Evolutionary conservation across 257 asterid genomes (phyloP).

Genomic region (Hygrophila difformis): DNA sequence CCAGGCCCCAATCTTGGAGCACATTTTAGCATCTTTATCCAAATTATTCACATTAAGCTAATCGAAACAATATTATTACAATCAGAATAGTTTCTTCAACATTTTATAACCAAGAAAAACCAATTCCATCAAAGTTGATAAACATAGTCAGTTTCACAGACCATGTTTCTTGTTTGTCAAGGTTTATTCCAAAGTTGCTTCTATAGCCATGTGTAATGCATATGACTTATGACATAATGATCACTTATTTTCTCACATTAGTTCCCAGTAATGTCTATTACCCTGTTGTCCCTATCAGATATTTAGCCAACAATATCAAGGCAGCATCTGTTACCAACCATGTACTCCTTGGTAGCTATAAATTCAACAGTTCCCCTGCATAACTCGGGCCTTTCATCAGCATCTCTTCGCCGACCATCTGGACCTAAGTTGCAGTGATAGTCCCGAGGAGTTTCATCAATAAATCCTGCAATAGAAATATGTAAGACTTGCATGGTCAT

Average conservation of each 20-base stretch:
- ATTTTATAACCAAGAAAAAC: background rate
- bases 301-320: background rate
- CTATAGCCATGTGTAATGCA: background rate
- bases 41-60: background rate
- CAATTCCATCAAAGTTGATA: too few relatives aligned
- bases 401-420: conserved; percentile 99
- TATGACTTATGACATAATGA: too few relatives aligned
- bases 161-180: too few relatives aligned
- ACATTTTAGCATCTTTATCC: too few relatives aligned
- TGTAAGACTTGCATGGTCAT: background rate
- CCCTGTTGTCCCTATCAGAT: background rate
- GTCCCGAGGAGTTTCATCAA: conserved; percentile 95
- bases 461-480: conserved; percentile 54
- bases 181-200: background rate
- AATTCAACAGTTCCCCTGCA: conserved; percentile 98
- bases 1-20: background rate
- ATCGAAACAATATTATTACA: background rate
- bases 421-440: conserved; percentile 99
- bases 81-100: background rate
- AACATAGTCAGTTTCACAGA: too few relatives aligned
- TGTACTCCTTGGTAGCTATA: conserved; percentile 84
- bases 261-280: background rate
- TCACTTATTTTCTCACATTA: background rate
- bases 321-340: conserved; percentile 43
- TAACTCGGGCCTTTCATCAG: conserved; percentile 95